Evolutionary conservation across 768 basidiomycete species (phyloP), one percentile per base, ranked within the genome.

Genomic region (Butyriboletus loyo): DNA sequence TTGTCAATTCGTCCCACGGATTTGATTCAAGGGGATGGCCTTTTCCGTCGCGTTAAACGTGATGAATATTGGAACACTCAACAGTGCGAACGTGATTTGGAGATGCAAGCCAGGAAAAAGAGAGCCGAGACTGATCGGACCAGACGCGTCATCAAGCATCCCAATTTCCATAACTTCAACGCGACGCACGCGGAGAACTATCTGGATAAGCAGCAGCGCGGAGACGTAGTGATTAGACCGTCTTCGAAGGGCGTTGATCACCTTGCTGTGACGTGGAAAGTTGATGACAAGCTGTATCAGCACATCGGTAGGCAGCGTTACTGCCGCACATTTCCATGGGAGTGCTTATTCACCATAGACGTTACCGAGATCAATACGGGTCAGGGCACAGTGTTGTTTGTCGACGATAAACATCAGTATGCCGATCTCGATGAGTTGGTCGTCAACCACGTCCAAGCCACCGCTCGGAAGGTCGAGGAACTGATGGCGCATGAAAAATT

Each of bases 251-350:
- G 96, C 14, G 73, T 79, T 34, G 83, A 97, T 61, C 97, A 98
- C 72, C 77, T 99, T 34, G 96, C 96, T 39, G 89, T 99, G 10
- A 99, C 97, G 0, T 99, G 97, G 97, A 99, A 98, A 73, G 94
- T 99, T 2, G 96, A 95, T 57, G 89, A 97, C 52, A 90, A 86
- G 54, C 74, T 99, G 25, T 98, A 90, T 70, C 97, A 98, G 66
- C 97, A 99, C 66, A 89, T 99, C 52, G 94, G 94, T 93, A 64
- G 46, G 87, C 63, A 31, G 2, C 36, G 19, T 19, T 34, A 41
- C 21, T 19, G 24, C 34, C 7, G n/a, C 37, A 25, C 24, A 15
- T 50, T 43, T 57, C 6, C 27, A 19, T 15, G 7, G 22, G 42
- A 39, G 32, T 19, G 19, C 57, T 62, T n/a, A 58, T 54, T 21